Base-by-base conservation (phyloP, 106 monocot species). In the Agapanthus africanus region DNA sequence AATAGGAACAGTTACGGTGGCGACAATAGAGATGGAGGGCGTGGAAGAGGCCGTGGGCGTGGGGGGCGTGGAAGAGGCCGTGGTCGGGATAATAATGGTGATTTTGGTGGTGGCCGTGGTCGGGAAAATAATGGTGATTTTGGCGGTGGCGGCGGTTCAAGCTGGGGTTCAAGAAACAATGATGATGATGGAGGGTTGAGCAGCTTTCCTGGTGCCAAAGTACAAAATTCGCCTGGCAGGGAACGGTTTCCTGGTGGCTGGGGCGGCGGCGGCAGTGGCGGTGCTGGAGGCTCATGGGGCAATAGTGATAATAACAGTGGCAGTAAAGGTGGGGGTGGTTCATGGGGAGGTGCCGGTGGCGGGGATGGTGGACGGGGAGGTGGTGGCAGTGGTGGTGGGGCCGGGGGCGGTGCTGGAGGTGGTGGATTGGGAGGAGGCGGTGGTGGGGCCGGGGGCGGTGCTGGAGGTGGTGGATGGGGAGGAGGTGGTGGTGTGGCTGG, bases 201-300 rank as follows among this genome's bases (percentile, higher is more conserved):
- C 73, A 82, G 59, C 74, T 88, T 88, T 36, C 84, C 88, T 35
- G 82, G 84, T 26, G 81, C 81, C 30, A 88, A 88, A 78, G 71
- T 84, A 34, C 83, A 84, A 26, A 73, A 83, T 44, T 83, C 87
- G 8, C 86, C 86, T 33, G 86, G 86, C 31, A 79, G 40, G 61
- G 86, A 87, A 42, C 67, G 68, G 54, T 87, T 87, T 33, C 81
- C 84, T 0, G 88, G 84, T 14, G 76, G 88, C 13, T 82, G 88
- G 71, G 69, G 74, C 27, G 63, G 69, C 8, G 44, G 78, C 0
- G 76, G 81, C 21, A 51, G 76, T 57, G 71, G 77, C 1, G 27
- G 70, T 18, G 79, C 75, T 22, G 41, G 75, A 0, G 42, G 65
- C 0, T 0, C 31, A 0, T 59, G 76, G 4, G 71, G 67, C 26